Evolutionary conservation across 805 yeast species (phyloP).

Genomic region (Saturnispora silvae): DNA sequence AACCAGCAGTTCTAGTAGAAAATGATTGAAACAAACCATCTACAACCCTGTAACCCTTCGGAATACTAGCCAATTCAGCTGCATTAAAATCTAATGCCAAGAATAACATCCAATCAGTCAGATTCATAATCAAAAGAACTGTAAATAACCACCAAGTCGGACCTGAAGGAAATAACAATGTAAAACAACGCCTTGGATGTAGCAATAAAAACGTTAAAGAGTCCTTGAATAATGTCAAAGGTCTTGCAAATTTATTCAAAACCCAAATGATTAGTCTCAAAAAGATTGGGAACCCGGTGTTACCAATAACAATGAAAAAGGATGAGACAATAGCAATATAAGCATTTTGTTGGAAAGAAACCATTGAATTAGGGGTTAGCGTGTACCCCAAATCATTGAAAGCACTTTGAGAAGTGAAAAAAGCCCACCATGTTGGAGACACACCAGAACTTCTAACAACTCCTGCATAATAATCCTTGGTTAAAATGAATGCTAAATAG

Average conservation of each 20-base stretch:
- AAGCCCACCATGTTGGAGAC: slow-evolving; percentile 86
- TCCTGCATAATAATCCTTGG: slow-evolving; percentile 31
- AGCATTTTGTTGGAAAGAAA: slow-evolving; percentile 48
- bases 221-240: slow-evolving; percentile 55
- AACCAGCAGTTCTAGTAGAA: slow-evolving; percentile 91
- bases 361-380: slow-evolving; percentile 72
- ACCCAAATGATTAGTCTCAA: slow-evolving; percentile 78
- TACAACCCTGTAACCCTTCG: slow-evolving; percentile 59
- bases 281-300: slow-evolving; percentile 86
- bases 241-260: slow-evolving; percentile 54
- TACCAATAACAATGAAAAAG: slow-evolving; percentile 79
- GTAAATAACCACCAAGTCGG: slow-evolving; percentile 93
- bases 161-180: slow-evolving; percentile 78
- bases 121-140: slow-evolving; percentile 63
- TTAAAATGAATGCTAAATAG: slow-evolving; percentile 52
- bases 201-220: slow-evolving; percentile 79
- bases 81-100: slow-evolving; percentile 63
- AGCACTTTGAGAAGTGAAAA: slow-evolving; percentile 68
- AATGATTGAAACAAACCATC: slow-evolving; percentile 87
- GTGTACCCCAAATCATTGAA: slow-evolving; percentile 85
- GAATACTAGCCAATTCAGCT: slow-evolving; percentile 38
- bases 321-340: slow-evolving; percentile 54
- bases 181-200: slow-evolving; percentile 96
- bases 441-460: slow-evolving; percentile 47
- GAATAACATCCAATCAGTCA: slow-evolving; percentile 70